Percentiles rank a stretch among this genome's conserved stretches.
Evolutionary conservation across 2,329 filamentous ascomycete genomes (phyloP).

Genomic region (Tolypocladium sp.): DNA sequence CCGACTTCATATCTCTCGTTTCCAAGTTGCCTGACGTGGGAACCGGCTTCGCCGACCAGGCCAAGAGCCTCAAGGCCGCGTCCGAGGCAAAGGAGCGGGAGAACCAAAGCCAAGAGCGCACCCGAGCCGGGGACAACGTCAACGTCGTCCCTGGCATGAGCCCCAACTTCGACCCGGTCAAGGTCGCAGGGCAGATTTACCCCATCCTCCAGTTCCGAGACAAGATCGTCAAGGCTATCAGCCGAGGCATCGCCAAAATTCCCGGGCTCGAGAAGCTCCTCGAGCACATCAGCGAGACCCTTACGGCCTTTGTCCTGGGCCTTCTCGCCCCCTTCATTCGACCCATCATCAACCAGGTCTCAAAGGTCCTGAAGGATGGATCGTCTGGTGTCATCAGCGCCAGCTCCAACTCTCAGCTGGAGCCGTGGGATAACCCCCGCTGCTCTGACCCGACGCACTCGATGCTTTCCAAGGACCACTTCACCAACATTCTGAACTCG

Average conservation of each 20-base stretch:
- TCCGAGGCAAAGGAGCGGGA: constrained; percentile 56
- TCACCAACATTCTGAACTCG: constrained; percentile 69
- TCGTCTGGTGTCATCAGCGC: constrained; percentile 62
- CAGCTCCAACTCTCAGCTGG: constrained; percentile 65
- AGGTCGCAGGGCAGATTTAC: constrained; percentile 76
- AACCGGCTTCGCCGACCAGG: constrained; percentile 57
- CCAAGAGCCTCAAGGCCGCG: constrained; percentile 48
- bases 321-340: constrained; percentile 86
- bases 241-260: constrained; percentile 78
- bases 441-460: constrained; percentile 77
- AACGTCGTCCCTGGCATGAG: constrained; percentile 67
- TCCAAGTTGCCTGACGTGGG: constrained; percentile 65
- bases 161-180: constrained; percentile 66
- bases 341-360: constrained; percentile 82
- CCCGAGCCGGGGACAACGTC: constrained; percentile 30
- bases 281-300: constrained; percentile 85
- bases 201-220: constrained; percentile 91
- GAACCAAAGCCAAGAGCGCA: constrained; percentile 39
- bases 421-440: constrained; percentile 67
- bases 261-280: constrained; percentile 84
- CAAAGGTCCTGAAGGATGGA: constrained; percentile 75
- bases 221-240: constrained; percentile 83
- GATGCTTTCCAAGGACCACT: constrained; percentile 78
- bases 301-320: constrained; percentile 86
- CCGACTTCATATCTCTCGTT: constrained; percentile 63